Base-by-base conservation (phyloP, 805 yeast genomes). In the Hanseniaspora hatyaiensis region DNA sequence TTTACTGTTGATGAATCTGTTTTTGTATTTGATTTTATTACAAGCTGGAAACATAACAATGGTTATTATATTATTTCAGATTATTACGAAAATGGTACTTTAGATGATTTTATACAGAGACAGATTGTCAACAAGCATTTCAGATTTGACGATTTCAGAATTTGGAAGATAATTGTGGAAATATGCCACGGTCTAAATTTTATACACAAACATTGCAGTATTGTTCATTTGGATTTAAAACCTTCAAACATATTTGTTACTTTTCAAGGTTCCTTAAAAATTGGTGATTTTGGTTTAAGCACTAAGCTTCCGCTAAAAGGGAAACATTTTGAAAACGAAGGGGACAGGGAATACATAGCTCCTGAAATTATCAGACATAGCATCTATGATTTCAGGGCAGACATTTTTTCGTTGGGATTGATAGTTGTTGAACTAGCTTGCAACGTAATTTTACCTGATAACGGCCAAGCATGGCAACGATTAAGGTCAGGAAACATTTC, bases 251-350 rank as follows among this genome's bases (percentile, higher is more conserved):
- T 92, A 3, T 81, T 92, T 57, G 80, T 92, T 44, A 86, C 96
- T 0, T 92, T 92, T 65, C 97, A 92, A 60, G 98, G 98, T 24
- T 75, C 78, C 26, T 72, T 92, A 56, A 92, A 89, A 66, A 82
- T 92, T 58, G 98, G 96, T 16, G 98, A 92, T 65, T 92, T 92
- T 68, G 98, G 98, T 8, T 77, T 92, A 71, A 95, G 96, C 5
- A 75, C 95, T 2, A 77, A 75, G 54, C 67, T 78, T 46, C 97
- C 97, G 0, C 77, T 79, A 16, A 75, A 75, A 40, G 72, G 59
- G 28, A 57, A 57, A 3, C 71, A 70, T 26, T 80, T 85, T 57
- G 98, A 92, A 64, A 75, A 95, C 54, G 98, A 92, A 65, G 98
- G 98, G 23, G 98, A 92, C 64, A 71, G 97, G 46, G 95, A 89